Percentiles rank a stretch among this genome's conserved stretches.
These are phyloP conservation scores for Exidia glandulosa DNA, from an alignment of 768 basidiomycete species.

Conservation along the genomic window DNA sequence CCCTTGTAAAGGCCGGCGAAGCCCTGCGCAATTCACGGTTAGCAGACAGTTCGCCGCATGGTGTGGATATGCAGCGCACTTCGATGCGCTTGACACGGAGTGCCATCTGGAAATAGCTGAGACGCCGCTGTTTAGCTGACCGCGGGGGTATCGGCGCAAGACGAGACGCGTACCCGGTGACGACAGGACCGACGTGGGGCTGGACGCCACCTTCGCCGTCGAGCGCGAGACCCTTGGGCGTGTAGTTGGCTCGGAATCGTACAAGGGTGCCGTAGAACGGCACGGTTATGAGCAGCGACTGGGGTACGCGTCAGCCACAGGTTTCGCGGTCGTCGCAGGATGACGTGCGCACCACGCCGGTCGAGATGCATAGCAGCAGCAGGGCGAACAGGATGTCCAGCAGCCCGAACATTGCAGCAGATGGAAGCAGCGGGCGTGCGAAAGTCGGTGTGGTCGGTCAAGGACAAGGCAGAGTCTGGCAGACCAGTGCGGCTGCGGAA, in stretches of 20 bases:
- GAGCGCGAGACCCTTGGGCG: conserved; percentile 72
- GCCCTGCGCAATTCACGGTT: conserved; percentile 30
- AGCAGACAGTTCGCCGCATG: not conserved
- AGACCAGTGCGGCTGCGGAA: too few relatives aligned
- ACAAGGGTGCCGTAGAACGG: conserved; percentile 3
- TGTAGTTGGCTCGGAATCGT: conserved; percentile 62
- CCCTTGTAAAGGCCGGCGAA: conserved; percentile 74
- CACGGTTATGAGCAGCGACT: conserved; percentile 1
- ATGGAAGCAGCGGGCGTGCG: not conserved
- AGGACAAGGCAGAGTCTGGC: too few relatives aligned
- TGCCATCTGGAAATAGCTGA: conserved; percentile 48
- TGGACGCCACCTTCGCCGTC: conserved; percentile 68
- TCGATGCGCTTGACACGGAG: conserved; percentile 59
- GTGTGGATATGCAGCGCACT: conserved; percentile 27
- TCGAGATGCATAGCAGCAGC: not conserved
- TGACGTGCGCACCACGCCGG: not conserved
- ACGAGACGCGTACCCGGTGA: conserved; percentile 50
- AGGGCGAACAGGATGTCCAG: not conserved
- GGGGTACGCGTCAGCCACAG: not conserved
- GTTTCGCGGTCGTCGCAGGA: not conserved
- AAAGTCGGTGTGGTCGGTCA: too few relatives aligned
- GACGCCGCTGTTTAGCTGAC: not conserved
- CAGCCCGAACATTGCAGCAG: not conserved
- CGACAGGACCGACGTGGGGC: conserved; percentile 62
- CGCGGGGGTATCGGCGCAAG: too few relatives aligned